Percentiles rank a stretch among this genome's conserved stretches.
Evolutionary conservation across 805 yeast species (phyloP).

Genomic region (Jamesozyma spencerorum): DNA sequence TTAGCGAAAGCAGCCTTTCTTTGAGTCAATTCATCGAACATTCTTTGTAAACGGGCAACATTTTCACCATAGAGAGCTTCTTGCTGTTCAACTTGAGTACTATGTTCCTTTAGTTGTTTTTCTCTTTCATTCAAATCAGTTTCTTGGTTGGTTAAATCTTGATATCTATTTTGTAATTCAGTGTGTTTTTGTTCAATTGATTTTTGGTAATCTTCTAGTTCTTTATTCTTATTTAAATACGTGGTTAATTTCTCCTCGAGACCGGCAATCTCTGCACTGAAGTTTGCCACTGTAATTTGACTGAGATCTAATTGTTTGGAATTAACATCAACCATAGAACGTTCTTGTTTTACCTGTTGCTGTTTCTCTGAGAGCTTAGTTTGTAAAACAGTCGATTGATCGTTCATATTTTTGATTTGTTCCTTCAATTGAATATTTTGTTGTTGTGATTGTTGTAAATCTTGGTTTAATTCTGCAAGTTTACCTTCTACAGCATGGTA

Average conservation of each 20-base stretch:
- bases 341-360: conserved; percentile 50
- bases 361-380: conserved; percentile 44
- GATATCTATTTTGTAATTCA: conserved; percentile 25
- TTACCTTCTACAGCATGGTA: conserved; percentile 60
- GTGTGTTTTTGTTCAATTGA: conserved; percentile 31
- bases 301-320: conserved; percentile 60
- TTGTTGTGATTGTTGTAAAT: conserved; percentile 59
- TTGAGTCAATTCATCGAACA: conserved; percentile 30
- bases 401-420: conserved; percentile 54
- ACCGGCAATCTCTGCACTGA: conserved; percentile 36
- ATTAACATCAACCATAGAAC: conserved; percentile 54
- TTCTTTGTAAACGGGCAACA: conserved; percentile 28
- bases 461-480: conserved; percentile 49
- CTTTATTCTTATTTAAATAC: conserved; percentile 26
- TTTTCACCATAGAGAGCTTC: conserved; percentile 32
- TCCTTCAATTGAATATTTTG: conserved; percentile 60
- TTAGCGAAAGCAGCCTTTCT: conserved; percentile 32
- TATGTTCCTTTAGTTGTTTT: conserved; percentile 29
- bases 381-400: conserved; percentile 53
- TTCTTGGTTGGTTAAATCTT: conserved; percentile 31
- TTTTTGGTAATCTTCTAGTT: conserved; percentile 33
- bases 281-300: conserved; percentile 39
- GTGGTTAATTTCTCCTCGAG: conserved; percentile 23
- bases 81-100: conserved; percentile 30
- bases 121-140: conserved; percentile 30